Base-by-base conservation (phyloP, 805 yeast genomes). In the Candida montana region DNA sequence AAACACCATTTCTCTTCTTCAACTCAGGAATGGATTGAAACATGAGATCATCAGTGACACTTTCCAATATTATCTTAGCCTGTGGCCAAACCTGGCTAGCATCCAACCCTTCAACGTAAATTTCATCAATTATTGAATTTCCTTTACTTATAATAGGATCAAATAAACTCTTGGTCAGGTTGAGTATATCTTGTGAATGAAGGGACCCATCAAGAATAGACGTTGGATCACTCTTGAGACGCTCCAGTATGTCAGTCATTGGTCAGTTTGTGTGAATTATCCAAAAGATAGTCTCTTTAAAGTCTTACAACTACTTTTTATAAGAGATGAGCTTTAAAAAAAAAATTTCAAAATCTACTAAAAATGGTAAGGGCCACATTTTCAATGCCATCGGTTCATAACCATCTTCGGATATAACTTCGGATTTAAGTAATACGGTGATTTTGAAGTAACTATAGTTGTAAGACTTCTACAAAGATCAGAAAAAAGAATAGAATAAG, bases 31-130 rank as follows among this genome's bases (percentile, higher is more conserved):
- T 73, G 39, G 72, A 71, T 16, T 70, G 75, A 41, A 69, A 71
- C 57, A 85, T 57, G 28, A 88, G 62, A 33, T 72, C 69, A 36
- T 82, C 88, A 21, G 82, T 79, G 11, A 83, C 83, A 7, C 82
- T 83, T 44, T 89, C 96, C 30, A 88, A 67, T 16, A 91, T 81
- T 65, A 91, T 74, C 61, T 85, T 87, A 2, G 86, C 81, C 63
- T 91, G 98, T 42, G 91, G 95, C 88, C 91, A 91, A 0, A 93
- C 89, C 58, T 91, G 98, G 31, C 83, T 75, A 19, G 96, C 81
- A 59, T 86, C 96, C 41, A 91, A 68, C 1, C 96, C 98, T 37
- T 89, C 95, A 12, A 83, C 72, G 51, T 82, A 78, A 17, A 91
- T 72, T 57, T 86, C 89, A 61, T 89, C 96, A 17, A 91, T 68